These are phyloP conservation scores for Gliomastix tumulicola DNA, from an alignment of 2,329 filamentous ascomycete species.

Conservation along the genomic window DNA sequence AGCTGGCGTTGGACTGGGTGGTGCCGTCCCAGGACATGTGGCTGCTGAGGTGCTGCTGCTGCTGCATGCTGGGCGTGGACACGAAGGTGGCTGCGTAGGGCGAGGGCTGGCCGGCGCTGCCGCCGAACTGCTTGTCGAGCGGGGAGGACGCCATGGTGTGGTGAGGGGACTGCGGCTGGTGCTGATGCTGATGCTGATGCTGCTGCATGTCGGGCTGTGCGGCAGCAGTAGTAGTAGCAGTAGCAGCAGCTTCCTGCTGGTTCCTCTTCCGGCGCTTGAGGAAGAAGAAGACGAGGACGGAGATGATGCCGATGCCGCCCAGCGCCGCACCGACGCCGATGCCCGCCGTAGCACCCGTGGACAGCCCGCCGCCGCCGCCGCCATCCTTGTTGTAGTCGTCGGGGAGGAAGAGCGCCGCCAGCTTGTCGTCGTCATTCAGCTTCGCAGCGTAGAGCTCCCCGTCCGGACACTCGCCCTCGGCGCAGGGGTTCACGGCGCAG, in stretches of 20 bases:
- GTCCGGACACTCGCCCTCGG: slow-evolving; percentile 1
- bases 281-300: slow-evolving; percentile 15
- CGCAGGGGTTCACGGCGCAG: slow-evolving; percentile 23
- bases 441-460: slow-evolving; percentile 2
- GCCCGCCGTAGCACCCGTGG: slow-evolving; percentile 24
- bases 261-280: slow-evolving; percentile 3
- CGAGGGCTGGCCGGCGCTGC: too few relatives aligned
- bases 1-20: too few relatives aligned
- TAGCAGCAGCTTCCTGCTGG: background rate
- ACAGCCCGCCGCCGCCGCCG: slow-evolving; percentile 15
- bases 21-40: too few relatives aligned
- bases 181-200: too few relatives aligned
- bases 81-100: too few relatives aligned
- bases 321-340: slow-evolving; percentile 26
- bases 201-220: too few relatives aligned
- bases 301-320: slow-evolving; percentile 16
- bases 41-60: too few relatives aligned
- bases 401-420: slow-evolving; percentile 4
- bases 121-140: too few relatives aligned
- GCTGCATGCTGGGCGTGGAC: too few relatives aligned
- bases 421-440: slow-evolving; percentile 3
- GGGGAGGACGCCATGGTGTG: too few relatives aligned
- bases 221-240: too few relatives aligned
- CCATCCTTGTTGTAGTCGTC: background rate
- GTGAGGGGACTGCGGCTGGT: too few relatives aligned